Percentiles rank a stretch among this genome's conserved stretches.
phyloP scores from a whole-genome alignment of 345 rosid species.

The Corymbia maculata region DNA sequence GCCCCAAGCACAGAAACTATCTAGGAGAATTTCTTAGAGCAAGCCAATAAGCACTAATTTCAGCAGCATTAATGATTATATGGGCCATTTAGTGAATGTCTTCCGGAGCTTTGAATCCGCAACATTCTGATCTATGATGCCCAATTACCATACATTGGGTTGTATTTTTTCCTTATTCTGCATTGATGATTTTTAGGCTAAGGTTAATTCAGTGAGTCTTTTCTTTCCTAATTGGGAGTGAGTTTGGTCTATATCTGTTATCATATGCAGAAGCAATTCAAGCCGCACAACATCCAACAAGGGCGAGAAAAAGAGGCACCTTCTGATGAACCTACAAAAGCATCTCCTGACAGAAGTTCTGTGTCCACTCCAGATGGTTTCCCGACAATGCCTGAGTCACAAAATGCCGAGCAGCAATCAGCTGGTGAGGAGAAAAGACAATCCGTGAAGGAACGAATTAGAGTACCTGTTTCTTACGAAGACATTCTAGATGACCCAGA shows the following conservation, averaged over 20 bases:
- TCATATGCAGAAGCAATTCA: conserved; percentile 74
- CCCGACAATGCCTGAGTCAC: background rate
- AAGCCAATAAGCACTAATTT: background rate
- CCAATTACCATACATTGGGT: background rate
- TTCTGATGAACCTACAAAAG: conserved; percentile 13
- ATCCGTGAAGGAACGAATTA: conserved; percentile 67
- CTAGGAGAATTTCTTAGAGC: background rate
- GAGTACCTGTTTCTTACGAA: conserved; percentile 81
- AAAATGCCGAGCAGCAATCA: conserved; percentile 14
- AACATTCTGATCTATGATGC: background rate
- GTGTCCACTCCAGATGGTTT: conserved; percentile 7
- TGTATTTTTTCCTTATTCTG: background rate
- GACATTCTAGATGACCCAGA: conserved; percentile 20
- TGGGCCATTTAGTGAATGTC: background rate
- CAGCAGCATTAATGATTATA: background rate
- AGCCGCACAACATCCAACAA: conserved; percentile 27
- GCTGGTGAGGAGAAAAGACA: conserved; percentile 23
- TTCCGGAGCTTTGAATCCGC: background rate
- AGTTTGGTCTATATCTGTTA: background rate
- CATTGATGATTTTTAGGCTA: background rate
- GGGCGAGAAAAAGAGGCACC: conserved; percentile 14
- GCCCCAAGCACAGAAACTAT: background rate
- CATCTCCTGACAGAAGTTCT: conserved; percentile 13
- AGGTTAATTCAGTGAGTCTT: background rate
- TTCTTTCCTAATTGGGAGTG: background rate